phyloP scores from a whole-genome alignment of 2,329 filamentous ascomycete species.

The Alternaria ethzedia region DNA sequence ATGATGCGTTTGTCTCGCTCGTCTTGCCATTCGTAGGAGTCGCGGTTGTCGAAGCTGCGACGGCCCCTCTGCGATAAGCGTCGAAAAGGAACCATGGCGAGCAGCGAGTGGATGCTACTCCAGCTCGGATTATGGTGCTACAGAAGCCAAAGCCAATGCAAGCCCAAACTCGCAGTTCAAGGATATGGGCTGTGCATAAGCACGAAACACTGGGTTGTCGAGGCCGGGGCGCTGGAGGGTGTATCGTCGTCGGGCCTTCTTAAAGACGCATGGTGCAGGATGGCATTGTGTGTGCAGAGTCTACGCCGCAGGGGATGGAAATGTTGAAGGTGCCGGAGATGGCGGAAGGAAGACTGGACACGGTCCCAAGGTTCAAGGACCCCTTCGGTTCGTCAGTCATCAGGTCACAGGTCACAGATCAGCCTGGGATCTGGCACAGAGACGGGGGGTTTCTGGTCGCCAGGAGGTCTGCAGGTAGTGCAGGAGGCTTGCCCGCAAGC shows the following conservation, averaged over 20 bases:
- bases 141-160: constrained; percentile 26
- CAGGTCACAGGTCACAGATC: constrained; percentile 28
- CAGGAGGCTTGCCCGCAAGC: constrained; percentile 15
- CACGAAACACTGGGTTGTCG: constrained; percentile 17
- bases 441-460: constrained; percentile 27
- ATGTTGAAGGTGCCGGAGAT: constrained; percentile 18
- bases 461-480: constrained; percentile 27
- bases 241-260: constrained; percentile 17
- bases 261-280: constrained; percentile 26
- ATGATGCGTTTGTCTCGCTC: constrained; percentile 44
- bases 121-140: constrained; percentile 31
- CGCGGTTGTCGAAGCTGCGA: constrained; percentile 25
- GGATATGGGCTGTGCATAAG: constrained; percentile 36
- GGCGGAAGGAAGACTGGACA: constrained; percentile 21
- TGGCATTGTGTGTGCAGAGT: constrained; percentile 27
- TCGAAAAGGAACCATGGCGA: constrained; percentile 34
- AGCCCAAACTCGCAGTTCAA: constrained; percentile 25
- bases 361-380: constrained; percentile 13
- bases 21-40: constrained; percentile 42
- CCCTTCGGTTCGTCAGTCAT: constrained; percentile 25
- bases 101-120: constrained; percentile 18
- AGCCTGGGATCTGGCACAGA: constrained; percentile 20
- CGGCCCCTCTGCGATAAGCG: constrained; percentile 27
- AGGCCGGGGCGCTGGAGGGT: constrained; percentile 1
- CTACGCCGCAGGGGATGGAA: constrained; percentile 15